A percentile compares a stretch with the other conserved stretches of the same genome.
Evolutionary conservation across 2,329 filamentous ascomycete genomes (phyloP).

Genomic region (Phaeophleospora eucalypticola): DNA sequence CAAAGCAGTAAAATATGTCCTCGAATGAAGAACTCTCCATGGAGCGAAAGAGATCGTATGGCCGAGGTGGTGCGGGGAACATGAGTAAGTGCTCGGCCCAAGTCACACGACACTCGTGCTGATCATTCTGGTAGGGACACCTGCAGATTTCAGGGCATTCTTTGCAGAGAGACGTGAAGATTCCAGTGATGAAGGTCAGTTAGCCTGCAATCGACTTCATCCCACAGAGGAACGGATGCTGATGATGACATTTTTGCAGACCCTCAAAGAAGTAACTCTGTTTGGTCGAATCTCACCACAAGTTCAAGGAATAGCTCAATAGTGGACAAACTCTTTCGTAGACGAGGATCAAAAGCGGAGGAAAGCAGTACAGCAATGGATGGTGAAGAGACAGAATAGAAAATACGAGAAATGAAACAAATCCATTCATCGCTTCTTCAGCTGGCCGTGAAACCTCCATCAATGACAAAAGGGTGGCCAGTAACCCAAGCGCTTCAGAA

Average conservation of each 20-base stretch:
- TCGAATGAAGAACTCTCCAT: neutral
- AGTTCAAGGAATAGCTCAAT: neutral
- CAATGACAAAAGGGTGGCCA: slow-evolving; percentile 2
- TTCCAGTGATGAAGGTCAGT: neutral
- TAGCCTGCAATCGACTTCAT: neutral
- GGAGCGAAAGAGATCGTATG: neutral
- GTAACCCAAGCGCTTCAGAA: slow-evolving; percentile 4
- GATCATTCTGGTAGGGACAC: neutral
- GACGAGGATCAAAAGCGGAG: neutral
- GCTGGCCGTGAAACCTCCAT: slow-evolving; percentile 4
- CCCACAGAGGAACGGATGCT: neutral
- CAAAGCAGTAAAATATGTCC: neutral
- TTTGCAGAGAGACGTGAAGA: neutral
- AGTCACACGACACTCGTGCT: neutral
- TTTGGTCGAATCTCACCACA: neutral
- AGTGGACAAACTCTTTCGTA: neutral
- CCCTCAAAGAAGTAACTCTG: neutral
- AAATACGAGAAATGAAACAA: too few species aligned
- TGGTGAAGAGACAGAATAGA: neutral
- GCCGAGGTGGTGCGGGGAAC: neutral
- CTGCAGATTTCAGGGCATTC: neutral
- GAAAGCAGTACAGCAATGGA: too few species aligned
- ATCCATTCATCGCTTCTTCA: slow-evolving; percentile 7
- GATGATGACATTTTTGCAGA: neutral
- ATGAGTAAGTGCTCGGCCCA: neutral